Evolutionary conservation across 2,329 filamentous ascomycete genomes (phyloP).

Genomic region (Neonectria faginata): DNA sequence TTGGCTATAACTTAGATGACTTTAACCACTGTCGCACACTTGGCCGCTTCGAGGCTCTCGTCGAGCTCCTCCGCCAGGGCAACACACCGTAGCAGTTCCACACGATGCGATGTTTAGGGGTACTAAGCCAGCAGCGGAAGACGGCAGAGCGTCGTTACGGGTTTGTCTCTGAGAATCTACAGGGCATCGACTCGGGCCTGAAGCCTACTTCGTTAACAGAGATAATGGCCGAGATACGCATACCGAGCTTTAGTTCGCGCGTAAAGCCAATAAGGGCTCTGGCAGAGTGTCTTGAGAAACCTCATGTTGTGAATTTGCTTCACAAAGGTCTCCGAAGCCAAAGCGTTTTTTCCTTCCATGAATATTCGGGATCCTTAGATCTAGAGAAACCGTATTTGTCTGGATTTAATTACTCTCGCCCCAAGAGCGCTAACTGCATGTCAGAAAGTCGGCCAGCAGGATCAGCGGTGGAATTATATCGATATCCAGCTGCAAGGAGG

Average conservation of each 20-base stretch:
- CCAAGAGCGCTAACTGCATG: conserved; percentile 1
- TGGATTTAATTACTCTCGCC: conserved; percentile 16
- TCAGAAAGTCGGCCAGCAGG: neutral
- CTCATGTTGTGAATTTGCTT: conserved; percentile 13
- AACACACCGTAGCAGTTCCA: neutral
- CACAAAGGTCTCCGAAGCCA: conserved; percentile 17
- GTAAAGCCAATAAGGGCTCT: conserved; percentile 5
- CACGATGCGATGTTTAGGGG: conserved; percentile 11
- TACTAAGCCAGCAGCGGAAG: conserved; percentile 1
- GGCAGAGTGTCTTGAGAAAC: conserved; percentile 10
- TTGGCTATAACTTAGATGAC: neutral
- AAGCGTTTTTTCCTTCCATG: conserved; percentile 8
- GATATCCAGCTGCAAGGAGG: conserved; percentile 13
- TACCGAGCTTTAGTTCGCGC: conserved; percentile 6
- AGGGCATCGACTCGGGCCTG: neutral
- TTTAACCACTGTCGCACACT: neutral
- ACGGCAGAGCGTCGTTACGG: conserved; percentile 1
- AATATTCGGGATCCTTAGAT: neutral
- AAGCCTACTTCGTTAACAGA: conserved; percentile 4
- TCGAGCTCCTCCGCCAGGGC: conserved; percentile 7
- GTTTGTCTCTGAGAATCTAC: conserved; percentile 2
- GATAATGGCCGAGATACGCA: neutral
- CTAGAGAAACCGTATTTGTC: conserved; percentile 6
- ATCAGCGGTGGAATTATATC: conserved; percentile 12
- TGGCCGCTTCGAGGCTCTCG: conserved; percentile 8